These are phyloP conservation scores for Cercospora sp. DNA, from an alignment of 2,329 filamentous ascomycete species.

Conservation along the genomic window DNA sequence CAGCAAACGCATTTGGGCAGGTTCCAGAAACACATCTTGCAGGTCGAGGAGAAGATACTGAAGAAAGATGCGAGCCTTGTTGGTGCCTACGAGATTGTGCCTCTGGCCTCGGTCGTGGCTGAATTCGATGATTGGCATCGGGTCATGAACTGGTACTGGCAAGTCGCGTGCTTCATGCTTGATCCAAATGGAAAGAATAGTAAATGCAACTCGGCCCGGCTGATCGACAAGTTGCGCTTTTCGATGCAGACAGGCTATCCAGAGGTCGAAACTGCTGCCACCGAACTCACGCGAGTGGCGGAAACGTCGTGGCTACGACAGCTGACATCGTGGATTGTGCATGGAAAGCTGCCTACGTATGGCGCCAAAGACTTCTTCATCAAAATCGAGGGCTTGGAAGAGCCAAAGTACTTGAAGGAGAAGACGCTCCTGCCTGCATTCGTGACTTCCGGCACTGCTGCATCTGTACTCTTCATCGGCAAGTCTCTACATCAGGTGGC, in stretches of 20 bases:
- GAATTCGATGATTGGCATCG: slow-evolving; percentile 88
- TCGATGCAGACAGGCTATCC: slow-evolving; percentile 85
- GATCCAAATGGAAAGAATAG: slow-evolving; percentile 29
- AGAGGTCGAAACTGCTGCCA: slow-evolving; percentile 76
- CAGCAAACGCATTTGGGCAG: slow-evolving; percentile 70
- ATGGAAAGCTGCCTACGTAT: slow-evolving; percentile 76
- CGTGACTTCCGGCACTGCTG: slow-evolving; percentile 70
- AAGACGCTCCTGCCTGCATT: slow-evolving; percentile 71
- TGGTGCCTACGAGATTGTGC: slow-evolving; percentile 90
- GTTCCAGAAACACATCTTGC: slow-evolving; percentile 81
- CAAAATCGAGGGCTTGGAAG: slow-evolving; percentile 27
- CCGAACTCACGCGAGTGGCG: slow-evolving; percentile 71
- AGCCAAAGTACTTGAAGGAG: slow-evolving; percentile 57
- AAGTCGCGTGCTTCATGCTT: slow-evolving; percentile 68
- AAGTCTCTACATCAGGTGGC: slow-evolving; percentile 84
- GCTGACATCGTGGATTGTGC: slow-evolving; percentile 84
- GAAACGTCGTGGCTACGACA: slow-evolving; percentile 92
- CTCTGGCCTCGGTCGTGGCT: slow-evolving; percentile 77
- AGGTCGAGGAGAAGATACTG: slow-evolving; percentile 78
- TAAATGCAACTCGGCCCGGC: slow-evolving; percentile 50
- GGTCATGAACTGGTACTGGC: slow-evolving; percentile 82
- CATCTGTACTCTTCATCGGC: slow-evolving; percentile 87
- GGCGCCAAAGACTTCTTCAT: slow-evolving; percentile 88
- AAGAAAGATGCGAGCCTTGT: slow-evolving; percentile 75
- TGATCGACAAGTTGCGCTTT: slow-evolving; percentile 74